Evolutionary conservation across 768 basidiomycete species (phyloP), one percentile per base, ranked within the genome.

Genomic region (Termitomyces sp.): DNA sequence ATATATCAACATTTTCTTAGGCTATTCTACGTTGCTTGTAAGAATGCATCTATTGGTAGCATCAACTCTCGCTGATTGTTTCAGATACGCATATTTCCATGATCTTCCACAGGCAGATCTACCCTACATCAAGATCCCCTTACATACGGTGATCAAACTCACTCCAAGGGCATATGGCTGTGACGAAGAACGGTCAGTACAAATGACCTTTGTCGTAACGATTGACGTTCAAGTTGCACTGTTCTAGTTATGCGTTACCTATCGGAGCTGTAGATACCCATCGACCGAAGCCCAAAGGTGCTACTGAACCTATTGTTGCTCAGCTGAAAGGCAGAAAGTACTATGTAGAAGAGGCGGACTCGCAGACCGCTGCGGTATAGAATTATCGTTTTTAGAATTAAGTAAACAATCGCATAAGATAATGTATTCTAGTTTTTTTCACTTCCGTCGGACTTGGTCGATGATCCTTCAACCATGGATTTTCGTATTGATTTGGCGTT

Each of bases 141-240:
- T 96, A 56, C 97, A 99, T 69, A 99, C 96, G 0, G 89, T 99
- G 37, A 97, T 99, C 71, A 98, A 98, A 74, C 80, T 99, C 46
- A 98, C 96, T 1, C 97, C 97, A 10, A 94, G 92, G 68, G 97
- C 97, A 1, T 99, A 98, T 69, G 97, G 97, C 39, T 98, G 96
- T 75, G 94, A 98, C 69, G 97, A 99, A 69, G 94, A 95, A 70
- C 81, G 95, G 90, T 88, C 56, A 47, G 76, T 56, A n/a, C 18
- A 13, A n/a, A 42, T n/a, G 37, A 49, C 14, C 16, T 32, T 22
- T 41, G 32, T 57, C 27, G 43, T 42, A 34, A 49, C n/a, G 20
- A 34, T 41, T 46, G 34, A 44, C 34, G 56, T 36, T 57, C 22
- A 56, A 53, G 13, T 61, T 37, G 13, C 34, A 50, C 50, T 29